Base-by-base conservation (phyloP, 805 yeast genomes). In the Torulaspora microellipsoides region DNA sequence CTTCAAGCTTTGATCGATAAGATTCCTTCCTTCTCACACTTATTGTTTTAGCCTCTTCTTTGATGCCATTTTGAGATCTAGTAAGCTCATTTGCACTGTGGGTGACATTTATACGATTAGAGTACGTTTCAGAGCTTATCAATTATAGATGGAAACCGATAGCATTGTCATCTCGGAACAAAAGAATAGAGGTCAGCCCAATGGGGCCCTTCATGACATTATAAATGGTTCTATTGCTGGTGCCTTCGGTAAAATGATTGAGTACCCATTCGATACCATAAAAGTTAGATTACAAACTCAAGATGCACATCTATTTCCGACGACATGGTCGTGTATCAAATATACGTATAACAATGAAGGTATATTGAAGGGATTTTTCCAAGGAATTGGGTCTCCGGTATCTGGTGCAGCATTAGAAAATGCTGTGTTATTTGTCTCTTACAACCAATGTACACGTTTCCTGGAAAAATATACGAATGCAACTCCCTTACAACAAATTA, bases 231-330 rank as follows among this genome's bases (percentile, higher is more conserved):
- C 71, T 5, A 60, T 69, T 8, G 72, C 96, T 0, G 98, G 98
- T 12, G 83, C 87, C 43, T 64, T 80, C 3, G 96, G 95, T 1
- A 91, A 90, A 60, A 54, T 84, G 27, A 76, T 90, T 11, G 98
- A 90, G 63, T 90, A 81, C 56, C 98, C 98, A 0, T 88, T 90
- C 53, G 98, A 90, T 57, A 91, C 97, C 0, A 75, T 89, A 35
- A 90, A 90, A 64, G 98, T 90, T 3, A 72, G 96, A 45, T 70
- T 91, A 27, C 91, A 84, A 58, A 77, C 88, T 1, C 93, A 86
- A 57, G 83, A 89, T 7, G 74, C 76, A 0, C 65, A 77, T 9
- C 60, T 65, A 29, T 81, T 76, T 55, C 64, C 64, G 0, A 80
- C 86, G 1, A 83, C 96, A 0, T 47, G 73, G 47, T 81, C 81